Evolutionary conservation across 495 filamentous ascomycete genomes (phyloP).

Genomic region (Neurospora sp.): DNA sequence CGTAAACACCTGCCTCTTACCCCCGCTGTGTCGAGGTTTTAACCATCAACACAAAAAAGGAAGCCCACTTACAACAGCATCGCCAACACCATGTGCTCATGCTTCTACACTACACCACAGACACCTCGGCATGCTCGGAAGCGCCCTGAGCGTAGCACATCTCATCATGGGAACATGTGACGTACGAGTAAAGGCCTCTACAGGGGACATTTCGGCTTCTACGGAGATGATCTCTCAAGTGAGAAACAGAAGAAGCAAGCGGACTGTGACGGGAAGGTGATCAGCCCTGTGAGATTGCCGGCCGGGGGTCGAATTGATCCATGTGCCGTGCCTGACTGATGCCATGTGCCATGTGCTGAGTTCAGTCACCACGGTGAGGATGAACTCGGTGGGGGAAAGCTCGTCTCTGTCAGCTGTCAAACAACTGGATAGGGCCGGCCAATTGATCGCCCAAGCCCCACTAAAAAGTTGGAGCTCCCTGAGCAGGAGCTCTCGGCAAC

Average conservation of each 20-base stretch:
- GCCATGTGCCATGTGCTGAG: not conserved
- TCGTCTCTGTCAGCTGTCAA: not conserved
- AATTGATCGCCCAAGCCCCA: not conserved
- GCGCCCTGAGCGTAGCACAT: not conserved
- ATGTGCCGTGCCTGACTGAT: not conserved
- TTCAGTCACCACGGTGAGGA: not conserved
- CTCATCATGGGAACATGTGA: not conserved
- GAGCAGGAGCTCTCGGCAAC: not conserved
- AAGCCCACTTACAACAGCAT: not conserved
- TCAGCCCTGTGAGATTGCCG: not conserved
- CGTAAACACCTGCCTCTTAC: not conserved
- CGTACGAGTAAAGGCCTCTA: not conserved
- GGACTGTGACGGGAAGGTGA: not conserved
- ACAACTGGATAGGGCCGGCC: not conserved
- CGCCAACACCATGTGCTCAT: not conserved
- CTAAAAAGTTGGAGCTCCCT: not conserved
- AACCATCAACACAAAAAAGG: not conserved
- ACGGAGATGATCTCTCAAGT: not conserved
- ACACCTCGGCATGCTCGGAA: not conserved
- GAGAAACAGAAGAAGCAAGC: not conserved
- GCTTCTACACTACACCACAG: not conserved
- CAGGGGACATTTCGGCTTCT: not conserved
- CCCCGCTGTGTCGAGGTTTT: not conserved
- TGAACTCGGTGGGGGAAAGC: not conserved
- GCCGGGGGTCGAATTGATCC: not conserved